Evolutionary conservation across 108 stramenopile genomes (phyloP).

Genomic region (Conticribra weissflogii): DNA sequence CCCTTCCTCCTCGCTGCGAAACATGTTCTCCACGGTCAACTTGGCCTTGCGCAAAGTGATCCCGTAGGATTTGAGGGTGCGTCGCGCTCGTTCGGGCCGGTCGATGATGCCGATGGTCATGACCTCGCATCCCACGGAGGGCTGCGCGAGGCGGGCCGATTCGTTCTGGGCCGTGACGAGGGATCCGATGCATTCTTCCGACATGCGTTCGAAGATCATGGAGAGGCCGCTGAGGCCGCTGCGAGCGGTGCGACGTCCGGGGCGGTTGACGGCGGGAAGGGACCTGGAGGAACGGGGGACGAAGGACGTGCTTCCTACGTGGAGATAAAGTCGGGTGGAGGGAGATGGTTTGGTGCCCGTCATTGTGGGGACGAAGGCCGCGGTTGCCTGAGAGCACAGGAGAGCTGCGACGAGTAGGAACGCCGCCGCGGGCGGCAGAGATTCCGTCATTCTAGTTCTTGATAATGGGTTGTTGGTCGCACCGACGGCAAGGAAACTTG

Average conservation of each 20-base stretch:
- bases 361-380: neutral
- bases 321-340: slow-evolving; percentile 5
- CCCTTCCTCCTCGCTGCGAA: slow-evolving; percentile 42
- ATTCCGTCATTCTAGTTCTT: too few relatives aligned
- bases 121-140: slow-evolving; percentile 60
- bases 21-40: slow-evolving; percentile 41
- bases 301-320: slow-evolving; percentile 14
- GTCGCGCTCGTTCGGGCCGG: slow-evolving; percentile 63
- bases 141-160: slow-evolving; percentile 51
- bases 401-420: neutral
- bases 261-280: neutral
- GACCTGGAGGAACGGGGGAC: neutral
- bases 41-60: slow-evolving; percentile 48
- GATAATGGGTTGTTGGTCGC: too few relatives aligned
- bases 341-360: neutral
- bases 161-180: slow-evolving; percentile 63
- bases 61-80: slow-evolving; percentile 55
- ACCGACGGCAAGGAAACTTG: too few relatives aligned
- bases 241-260: neutral
- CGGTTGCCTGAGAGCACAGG: neutral
- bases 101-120: slow-evolving; percentile 64
- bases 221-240: slow-evolving; percentile 30
- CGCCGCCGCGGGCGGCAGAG: too few relatives aligned
- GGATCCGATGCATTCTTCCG: slow-evolving; percentile 71
- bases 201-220: slow-evolving; percentile 74